A percentile compares a stretch with the other conserved stretches of the same genome.
Conservation (phyloP, 441 rosid genomes). For the Erodium moschatum region DNA sequence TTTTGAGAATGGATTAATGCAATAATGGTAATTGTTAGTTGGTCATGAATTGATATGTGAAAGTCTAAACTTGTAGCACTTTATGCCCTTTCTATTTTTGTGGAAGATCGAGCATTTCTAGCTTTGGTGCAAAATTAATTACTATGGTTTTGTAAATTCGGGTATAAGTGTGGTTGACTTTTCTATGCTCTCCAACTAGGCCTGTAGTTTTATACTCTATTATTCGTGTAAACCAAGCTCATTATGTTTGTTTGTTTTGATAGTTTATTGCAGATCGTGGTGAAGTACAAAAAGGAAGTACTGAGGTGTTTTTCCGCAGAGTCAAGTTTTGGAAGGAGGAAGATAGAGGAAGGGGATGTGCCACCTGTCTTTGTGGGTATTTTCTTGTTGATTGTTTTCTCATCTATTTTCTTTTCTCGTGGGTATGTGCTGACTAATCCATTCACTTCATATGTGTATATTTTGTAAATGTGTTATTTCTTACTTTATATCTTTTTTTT, state of each 20-base stretch:
- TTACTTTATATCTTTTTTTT: neutral
- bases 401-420: neutral
- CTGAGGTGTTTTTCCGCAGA: constrained; percentile 87
- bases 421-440: neutral
- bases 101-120: no score
- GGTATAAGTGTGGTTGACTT: no score
- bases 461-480: neutral
- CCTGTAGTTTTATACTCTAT: neutral
- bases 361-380: constrained; percentile 99
- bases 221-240: neutral
- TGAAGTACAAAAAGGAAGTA: constrained; percentile 31
- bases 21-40: no score
- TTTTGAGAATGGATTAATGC: no score
- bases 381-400: constrained; percentile 20
- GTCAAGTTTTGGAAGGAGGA: constrained; percentile 84
- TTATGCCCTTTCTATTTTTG: no score
- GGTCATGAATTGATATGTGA: no score
- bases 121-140: no score
- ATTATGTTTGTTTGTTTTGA: neutral
- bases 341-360: constrained; percentile 74
- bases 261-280: neutral
- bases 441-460: neutral
- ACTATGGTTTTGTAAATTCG: no score
- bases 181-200: no score
- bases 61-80: no score